phyloP scores from a whole-genome alignment of 1,284 basidiomycete species.

The Ganoderma lucidum region DNA sequence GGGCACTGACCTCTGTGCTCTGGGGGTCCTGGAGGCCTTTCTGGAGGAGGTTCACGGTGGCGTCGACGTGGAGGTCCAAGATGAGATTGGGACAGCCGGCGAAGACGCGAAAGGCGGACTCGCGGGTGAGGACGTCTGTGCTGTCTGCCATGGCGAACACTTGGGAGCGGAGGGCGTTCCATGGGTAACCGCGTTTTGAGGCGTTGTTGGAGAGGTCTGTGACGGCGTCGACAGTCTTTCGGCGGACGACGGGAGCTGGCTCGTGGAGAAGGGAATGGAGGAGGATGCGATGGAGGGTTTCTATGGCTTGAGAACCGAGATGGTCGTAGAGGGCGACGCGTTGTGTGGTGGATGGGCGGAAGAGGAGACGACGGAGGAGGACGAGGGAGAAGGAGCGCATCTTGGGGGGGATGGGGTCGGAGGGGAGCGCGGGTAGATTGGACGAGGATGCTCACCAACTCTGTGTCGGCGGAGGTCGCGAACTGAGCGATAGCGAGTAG shows the following conservation, averaged over 20 bases:
- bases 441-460: conserved; percentile 61
- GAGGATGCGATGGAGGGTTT: conserved; percentile 73
- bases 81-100: conserved; percentile 74
- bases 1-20: conserved; percentile 61
- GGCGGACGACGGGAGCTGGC: conserved; percentile 60
- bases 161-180: conserved; percentile 79
- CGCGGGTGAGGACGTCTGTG: conserved; percentile 51
- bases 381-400: conserved; percentile 86
- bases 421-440: background rate
- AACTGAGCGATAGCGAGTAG: conserved; percentile 79
- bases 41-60: conserved; percentile 67
- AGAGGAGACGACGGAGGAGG: conserved; percentile 76
- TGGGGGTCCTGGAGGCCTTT: conserved; percentile 69
- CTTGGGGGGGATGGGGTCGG: conserved; percentile 43
- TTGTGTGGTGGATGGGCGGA: conserved; percentile 55
- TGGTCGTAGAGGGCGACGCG: conserved; percentile 71
- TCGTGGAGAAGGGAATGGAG: conserved; percentile 74
- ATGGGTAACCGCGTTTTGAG: conserved; percentile 76
- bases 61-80: conserved; percentile 74
- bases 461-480: conserved; percentile 73
- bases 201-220: conserved; percentile 77
- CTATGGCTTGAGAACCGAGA: conserved; percentile 67
- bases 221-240: conserved; percentile 76
- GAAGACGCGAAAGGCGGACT: conserved; percentile 71
- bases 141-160: conserved; percentile 69